Percentiles rank a stretch among this genome's conserved stretches.
Evolutionary conservation across 805 yeast species (phyloP).

Genomic region (Starmerella stellata): DNA sequence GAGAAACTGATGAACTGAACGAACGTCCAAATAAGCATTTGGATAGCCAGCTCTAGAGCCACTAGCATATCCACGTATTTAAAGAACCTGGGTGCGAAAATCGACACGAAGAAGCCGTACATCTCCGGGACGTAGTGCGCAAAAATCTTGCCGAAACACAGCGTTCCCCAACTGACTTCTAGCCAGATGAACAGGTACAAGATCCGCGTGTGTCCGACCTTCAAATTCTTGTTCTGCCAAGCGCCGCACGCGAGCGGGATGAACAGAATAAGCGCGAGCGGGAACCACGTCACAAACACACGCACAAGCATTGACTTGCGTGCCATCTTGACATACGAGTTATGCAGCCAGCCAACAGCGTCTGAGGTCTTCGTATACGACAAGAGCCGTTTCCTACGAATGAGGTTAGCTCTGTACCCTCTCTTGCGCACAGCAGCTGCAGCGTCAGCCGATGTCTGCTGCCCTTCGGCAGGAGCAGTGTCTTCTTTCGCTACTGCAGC

Average conservation of each 20-base stretch:
- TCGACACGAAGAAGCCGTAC: conserved; percentile 19
- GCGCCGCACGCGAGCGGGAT: conserved; percentile 27
- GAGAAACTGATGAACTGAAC: conserved; percentile 24
- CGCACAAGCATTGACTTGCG: conserved; percentile 20
- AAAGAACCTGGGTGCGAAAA: conserved; percentile 21
- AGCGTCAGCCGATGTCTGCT: no score
- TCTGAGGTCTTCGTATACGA: conserved; percentile 10
- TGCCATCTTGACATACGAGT: conserved; percentile 10
- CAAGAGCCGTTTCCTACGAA: conserved; percentile 14
- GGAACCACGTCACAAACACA: conserved; percentile 23
- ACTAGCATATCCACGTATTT: conserved; percentile 20
- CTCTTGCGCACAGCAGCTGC: no score
- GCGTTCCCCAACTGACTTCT: conserved; percentile 26
- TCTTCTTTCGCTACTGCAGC: conserved; percentile 7
- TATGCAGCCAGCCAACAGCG: conserved; percentile 10
- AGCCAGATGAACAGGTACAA: conserved; percentile 28
- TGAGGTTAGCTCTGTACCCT: conserved; percentile 15
- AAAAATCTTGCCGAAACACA: conserved; percentile 21
- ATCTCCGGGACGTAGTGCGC: conserved; percentile 23
- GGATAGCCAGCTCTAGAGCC: conserved; percentile 24
- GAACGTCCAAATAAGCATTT: conserved; percentile 23
- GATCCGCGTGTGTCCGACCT: conserved; percentile 22
- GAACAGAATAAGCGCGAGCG: conserved; percentile 24
- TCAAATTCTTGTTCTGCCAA: conserved; percentile 19
- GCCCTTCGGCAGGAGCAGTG: conserved; percentile 2